A percentile compares a stretch with the other conserved stretches of the same genome.
Conservation (phyloP, 2,329 filamentous ascomycete genomes). For the Gaeumannomyces sp. region DNA sequence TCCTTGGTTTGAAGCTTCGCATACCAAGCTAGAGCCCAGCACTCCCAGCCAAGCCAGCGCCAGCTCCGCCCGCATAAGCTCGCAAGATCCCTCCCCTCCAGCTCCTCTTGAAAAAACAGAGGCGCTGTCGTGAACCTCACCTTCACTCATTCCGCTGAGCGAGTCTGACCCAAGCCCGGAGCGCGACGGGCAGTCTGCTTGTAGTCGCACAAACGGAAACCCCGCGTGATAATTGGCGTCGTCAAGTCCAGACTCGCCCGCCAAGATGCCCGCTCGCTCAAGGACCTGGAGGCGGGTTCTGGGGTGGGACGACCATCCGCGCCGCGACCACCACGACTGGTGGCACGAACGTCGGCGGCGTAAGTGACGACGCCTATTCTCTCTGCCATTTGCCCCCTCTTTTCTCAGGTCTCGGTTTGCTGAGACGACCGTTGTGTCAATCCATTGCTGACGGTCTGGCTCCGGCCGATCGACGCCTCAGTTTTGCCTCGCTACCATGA, state of each 20-base stretch:
- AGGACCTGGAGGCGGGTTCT: slow-evolving; percentile 22
- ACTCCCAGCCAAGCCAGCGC: too few relatives aligned
- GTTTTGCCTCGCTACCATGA: slow-evolving; percentile 61
- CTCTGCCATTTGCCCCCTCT: not conserved
- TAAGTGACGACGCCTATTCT: slow-evolving; percentile 15
- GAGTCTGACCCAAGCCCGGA: too few relatives aligned
- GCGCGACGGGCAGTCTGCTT: too few relatives aligned
- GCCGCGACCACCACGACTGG: slow-evolving; percentile 21
- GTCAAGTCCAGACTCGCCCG: not conserved
- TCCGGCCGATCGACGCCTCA: slow-evolving; percentile 23
- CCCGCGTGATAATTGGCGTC: too few relatives aligned
- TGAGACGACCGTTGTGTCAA: not conserved
- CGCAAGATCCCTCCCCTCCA: too few relatives aligned
- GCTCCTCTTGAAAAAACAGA: too few relatives aligned
- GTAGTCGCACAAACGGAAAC: too few relatives aligned
- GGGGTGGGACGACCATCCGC: slow-evolving; percentile 24
- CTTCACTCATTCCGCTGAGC: too few relatives aligned
- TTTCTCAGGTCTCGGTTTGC: not conserved
- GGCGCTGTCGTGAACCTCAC: too few relatives aligned
- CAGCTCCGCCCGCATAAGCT: too few relatives aligned
- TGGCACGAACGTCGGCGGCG: slow-evolving; percentile 25
- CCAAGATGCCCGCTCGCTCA: slow-evolving; percentile 4
- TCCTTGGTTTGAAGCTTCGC: too few relatives aligned
- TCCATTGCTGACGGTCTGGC: slow-evolving; percentile 1
- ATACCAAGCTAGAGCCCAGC: too few relatives aligned